phyloP scores from a whole-genome alignment of 805 yeast genomes.

The Spathaspora sp. region DNA sequence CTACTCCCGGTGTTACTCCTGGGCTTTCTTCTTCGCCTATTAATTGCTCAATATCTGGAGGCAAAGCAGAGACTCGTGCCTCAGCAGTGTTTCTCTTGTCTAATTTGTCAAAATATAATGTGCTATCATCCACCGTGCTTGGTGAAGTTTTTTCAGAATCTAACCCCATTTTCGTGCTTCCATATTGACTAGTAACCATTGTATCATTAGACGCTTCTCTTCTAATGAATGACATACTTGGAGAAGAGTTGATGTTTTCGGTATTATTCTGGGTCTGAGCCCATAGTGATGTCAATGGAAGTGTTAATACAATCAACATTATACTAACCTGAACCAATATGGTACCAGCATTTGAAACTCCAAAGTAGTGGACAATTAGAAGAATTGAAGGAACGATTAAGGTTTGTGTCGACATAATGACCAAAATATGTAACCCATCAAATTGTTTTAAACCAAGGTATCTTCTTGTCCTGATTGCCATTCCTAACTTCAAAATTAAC shows the following conservation, averaged over 20 bases:
- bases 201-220: not conserved
- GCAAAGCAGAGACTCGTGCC: conserved; percentile 1
- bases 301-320: conserved; percentile 62
- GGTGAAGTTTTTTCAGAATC: not conserved
- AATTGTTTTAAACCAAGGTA: conserved; percentile 78
- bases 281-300: conserved; percentile 89
- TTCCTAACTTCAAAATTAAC: conserved; percentile 57
- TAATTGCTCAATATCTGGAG: conserved; percentile 8
- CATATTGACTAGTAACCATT: not conserved
- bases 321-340: conserved; percentile 51
- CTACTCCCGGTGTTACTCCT: not conserved
- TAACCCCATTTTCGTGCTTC: not conserved
- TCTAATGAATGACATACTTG: conserved; percentile 6
- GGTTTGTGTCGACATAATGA: conserved; percentile 80
- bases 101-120: not conserved
- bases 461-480: conserved; percentile 72
- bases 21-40: not conserved
- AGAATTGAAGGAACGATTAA: conserved; percentile 74
- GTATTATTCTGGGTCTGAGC: conserved; percentile 63
- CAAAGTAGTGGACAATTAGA: conserved; percentile 41
- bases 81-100: too few relatives aligned
- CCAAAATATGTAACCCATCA: conserved; percentile 73
- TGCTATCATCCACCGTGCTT: not conserved
- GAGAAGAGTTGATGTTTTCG: conserved; percentile 3
- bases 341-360: conserved; percentile 25